Base-by-base conservation (phyloP, 306 rosid species). In the Trichosanthes cucumerina region DNA sequence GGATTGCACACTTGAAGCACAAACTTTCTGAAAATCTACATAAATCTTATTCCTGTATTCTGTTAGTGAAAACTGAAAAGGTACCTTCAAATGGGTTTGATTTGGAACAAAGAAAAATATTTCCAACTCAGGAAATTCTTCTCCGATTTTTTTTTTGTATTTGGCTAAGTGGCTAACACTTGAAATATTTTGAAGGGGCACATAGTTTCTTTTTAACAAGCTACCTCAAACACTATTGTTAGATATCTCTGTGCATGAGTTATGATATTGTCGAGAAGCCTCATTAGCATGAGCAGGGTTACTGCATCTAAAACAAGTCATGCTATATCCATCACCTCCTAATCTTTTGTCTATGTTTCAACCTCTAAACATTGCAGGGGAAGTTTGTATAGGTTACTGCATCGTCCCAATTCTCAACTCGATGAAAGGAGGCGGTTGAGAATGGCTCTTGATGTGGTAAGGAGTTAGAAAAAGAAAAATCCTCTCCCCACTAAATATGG, bases 361-460 rank as follows among this genome's bases (percentile, higher is more conserved):
- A 86, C 73, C 83, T 75, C 66, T 46, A 66, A 70, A 82, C 78
- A 81, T 68, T 81, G 16, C 85, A 93, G 99, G 88, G 99, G 98
- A 73, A 93, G 99, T 85, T 90, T 96, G 83, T 96, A 88, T 79
- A 85, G 93, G 88, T 79, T 96, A 73, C 82, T 96, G 84, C 99
- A 96, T 86, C 98, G 98, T 63, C 97, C 99, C 80, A 93, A 88
- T 82, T 75, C 88, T 83, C 92, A 86, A 78, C 89, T 96, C 77
- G 99, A 96, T 79, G 99, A 96, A 88, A 93, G 81, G 86, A 91
- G 90, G 80, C 90, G 98, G 82, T 79, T 93, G 90, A 93, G 89
- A 46, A 96, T 96, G 99, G 99, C 99, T 54, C 88, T 86, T 81
- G 99, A 96, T 86, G 99, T 96, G 99, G 99, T 96, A 92, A 88